Percentiles rank a stretch among this genome's conserved stretches.
phyloP scores from a whole-genome alignment of 805 yeast species.

The Hemisphaericaspora nanyangensis region DNA sequence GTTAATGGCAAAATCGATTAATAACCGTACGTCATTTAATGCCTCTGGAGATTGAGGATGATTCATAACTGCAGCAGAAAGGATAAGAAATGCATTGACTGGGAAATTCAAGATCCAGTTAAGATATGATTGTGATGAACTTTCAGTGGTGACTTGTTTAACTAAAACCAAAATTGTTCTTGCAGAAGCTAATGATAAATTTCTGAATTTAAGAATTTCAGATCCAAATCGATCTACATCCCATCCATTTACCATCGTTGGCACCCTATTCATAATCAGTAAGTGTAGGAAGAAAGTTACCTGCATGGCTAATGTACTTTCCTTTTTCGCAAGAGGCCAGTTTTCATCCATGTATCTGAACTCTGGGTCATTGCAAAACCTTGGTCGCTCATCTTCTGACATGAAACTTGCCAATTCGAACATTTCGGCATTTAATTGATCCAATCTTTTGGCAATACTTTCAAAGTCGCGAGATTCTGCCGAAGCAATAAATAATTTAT shows the following conservation, averaged over 20 bases:
- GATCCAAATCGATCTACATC: conserved; percentile 13
- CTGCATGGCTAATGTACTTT: conserved; percentile 20
- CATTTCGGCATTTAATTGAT: conserved; percentile 26
- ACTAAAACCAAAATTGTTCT: conserved; percentile 31
- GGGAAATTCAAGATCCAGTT: conserved; percentile 34
- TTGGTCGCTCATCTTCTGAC: conserved; percentile 20
- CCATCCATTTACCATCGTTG: conserved; percentile 16
- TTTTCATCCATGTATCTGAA: conserved; percentile 15
- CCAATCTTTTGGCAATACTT: conserved; percentile 19
- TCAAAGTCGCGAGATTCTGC: conserved; percentile 17
- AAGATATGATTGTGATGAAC: conserved; percentile 19
- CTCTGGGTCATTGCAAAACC: conserved; percentile 29
- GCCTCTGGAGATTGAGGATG: conserved; percentile 26
- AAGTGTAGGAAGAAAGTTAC: conserved; percentile 32
- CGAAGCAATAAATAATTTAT: conserved; percentile 28
- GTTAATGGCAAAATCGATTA: conserved; percentile 18
- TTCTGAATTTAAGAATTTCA: conserved; percentile 20
- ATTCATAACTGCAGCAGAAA: conserved; percentile 28
- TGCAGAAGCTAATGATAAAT: conserved; percentile 31
- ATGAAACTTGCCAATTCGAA: conserved; percentile 17
- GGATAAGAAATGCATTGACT: conserved; percentile 26
- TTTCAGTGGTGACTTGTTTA: conserved; percentile 16
- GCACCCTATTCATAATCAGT: conserved; percentile 34
- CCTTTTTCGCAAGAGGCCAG: conserved; percentile 5
- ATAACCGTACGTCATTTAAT: conserved; percentile 24